These are phyloP conservation scores for Rhododendron ferrugineum DNA, from an alignment of 148 eudicot genomes.

Conservation along the genomic window DNA sequence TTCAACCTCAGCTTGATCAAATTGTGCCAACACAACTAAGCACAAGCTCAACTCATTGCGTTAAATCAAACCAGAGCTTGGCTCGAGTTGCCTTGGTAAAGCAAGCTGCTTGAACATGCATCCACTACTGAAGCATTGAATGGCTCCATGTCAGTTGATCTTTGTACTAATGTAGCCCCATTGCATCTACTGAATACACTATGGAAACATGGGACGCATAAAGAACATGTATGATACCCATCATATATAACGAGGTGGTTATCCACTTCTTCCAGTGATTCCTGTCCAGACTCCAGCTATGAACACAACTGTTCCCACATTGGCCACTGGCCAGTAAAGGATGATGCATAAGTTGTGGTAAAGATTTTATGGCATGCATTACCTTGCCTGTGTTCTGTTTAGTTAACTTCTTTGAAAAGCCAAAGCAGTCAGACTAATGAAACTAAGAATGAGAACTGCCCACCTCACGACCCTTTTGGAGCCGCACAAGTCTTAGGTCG, in stretches of 20 bases:
- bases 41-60: not conserved
- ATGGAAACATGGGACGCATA: not conserved
- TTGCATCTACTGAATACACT: not conserved
- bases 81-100: not conserved
- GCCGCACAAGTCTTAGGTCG: not conserved
- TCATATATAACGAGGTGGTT: not conserved
- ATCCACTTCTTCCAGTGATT: not conserved
- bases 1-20: not conserved
- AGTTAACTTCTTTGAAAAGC: not conserved
- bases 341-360: not conserved
- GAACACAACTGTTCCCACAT: not conserved
- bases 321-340: not conserved
- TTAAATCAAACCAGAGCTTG: not conserved
- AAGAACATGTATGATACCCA: not conserved
- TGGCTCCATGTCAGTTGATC: not conserved
- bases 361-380: not conserved
- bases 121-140: not conserved
- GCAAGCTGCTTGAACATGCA: not conserved
- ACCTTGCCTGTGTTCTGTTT: not conserved
- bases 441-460: not conserved
- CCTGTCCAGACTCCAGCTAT: not conserved
- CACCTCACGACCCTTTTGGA: not conserved
- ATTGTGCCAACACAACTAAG: not conserved
- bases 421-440: not conserved
- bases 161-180: not conserved